Percentiles rank a stretch among this genome's conserved stretches.
Evolutionary conservation across 805 yeast genomes (phyloP).

Genomic region (Saccharomyces jurei): DNA sequence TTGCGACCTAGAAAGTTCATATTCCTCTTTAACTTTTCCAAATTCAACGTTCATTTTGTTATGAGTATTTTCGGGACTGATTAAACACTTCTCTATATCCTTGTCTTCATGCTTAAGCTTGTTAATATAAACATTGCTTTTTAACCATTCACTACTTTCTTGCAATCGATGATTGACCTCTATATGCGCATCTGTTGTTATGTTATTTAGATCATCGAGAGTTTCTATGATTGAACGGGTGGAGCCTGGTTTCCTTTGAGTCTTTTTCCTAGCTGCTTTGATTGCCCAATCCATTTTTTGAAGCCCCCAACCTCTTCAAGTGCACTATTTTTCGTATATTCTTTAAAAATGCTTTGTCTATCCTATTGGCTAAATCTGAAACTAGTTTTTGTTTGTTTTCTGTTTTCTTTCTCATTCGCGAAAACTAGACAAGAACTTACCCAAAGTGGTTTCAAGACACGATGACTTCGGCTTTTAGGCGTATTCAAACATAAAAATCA

Average conservation of each 20-base stretch:
- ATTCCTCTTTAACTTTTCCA: neutral
- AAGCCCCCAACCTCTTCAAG: neutral
- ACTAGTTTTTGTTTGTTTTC: neutral
- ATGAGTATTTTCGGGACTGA: conserved; percentile 12
- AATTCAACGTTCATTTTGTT: conserved; percentile 3
- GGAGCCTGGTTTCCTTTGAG: conserved; percentile 22
- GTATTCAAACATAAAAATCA: too few relatives aligned
- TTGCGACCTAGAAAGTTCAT: neutral
- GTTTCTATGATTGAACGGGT: conserved; percentile 29
- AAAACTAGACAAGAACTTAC: neutral
- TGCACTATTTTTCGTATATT: neutral
- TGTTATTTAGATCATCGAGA: conserved; percentile 21
- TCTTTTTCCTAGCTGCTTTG: conserved; percentile 23
- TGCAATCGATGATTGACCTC: conserved; percentile 12
- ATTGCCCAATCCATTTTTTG: conserved; percentile 27
- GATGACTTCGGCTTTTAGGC: neutral
- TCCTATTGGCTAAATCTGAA: neutral
- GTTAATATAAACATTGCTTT: neutral
- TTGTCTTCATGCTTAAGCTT: neutral
- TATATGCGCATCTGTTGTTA: conserved; percentile 15
- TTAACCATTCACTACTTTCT: conserved; percentile 20
- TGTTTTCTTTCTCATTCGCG: neutral
- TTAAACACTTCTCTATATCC: conserved; percentile 2
- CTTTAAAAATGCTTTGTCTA: neutral
- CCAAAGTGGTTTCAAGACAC: neutral